Conservation (phyloP, 345 rosid species). For the Boechera stricta region DNA sequence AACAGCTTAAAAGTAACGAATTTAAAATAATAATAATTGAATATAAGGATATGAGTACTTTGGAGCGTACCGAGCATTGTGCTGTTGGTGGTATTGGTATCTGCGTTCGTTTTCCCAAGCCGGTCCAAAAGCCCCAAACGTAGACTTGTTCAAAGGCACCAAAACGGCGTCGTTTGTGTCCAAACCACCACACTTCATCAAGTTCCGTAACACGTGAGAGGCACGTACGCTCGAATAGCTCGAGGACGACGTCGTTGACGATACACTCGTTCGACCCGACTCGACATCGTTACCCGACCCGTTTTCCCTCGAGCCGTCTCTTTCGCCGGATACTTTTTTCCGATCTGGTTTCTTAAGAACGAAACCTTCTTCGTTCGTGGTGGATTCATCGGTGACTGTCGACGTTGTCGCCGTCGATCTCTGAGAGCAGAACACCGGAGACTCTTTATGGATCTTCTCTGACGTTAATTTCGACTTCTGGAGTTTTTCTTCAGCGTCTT, state of each 20-base stretch:
- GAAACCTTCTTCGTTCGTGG: conserved; percentile 38
- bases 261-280: conserved; percentile 33
- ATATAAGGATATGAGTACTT: conserved; percentile 3
- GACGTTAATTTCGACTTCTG: conserved; percentile 21
- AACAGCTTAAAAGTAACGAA: conserved; percentile 4
- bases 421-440: conserved; percentile 49
- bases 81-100: conserved; percentile 48
- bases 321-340: neutral
- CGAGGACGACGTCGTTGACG: conserved; percentile 46
- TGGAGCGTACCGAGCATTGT: conserved; percentile 47
- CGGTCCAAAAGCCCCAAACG: conserved; percentile 38
- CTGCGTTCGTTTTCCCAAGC: conserved; percentile 49
- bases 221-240: conserved; percentile 49
- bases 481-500: conserved; percentile 11
- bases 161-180: conserved; percentile 59
- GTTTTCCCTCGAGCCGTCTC: neutral
- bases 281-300: conserved; percentile 21
- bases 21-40: neutral
- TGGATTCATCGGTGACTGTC: conserved; percentile 51
- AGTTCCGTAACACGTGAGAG: conserved; percentile 53
- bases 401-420: conserved; percentile 43
- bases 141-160: conserved; percentile 45
- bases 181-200: conserved; percentile 58
- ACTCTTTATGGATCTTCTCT: conserved; percentile 38
- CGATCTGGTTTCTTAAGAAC: conserved; percentile 21